phyloP scores from a whole-genome alignment of 176 grass and related monocot species.

The Pharus latifolius region DNA sequence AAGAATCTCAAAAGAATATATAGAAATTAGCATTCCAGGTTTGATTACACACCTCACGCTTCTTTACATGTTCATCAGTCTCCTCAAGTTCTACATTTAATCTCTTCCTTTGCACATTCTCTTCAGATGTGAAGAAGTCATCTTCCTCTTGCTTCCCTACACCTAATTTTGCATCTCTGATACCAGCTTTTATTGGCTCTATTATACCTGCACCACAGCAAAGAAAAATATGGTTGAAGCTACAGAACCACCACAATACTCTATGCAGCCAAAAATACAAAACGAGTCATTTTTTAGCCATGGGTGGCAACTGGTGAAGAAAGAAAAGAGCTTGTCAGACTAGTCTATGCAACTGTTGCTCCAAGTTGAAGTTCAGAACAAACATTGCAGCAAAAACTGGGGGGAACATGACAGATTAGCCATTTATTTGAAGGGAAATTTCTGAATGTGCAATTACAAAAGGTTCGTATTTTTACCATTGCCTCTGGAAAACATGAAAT shows the following conservation, averaged over 20 bases:
- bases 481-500: too few relatives aligned
- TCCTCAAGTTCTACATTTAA: conserved; percentile 85
- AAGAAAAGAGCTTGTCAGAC: background rate
- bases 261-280: background rate
- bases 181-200: conserved; percentile 83
- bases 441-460: too few relatives aligned
- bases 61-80: conserved; percentile 84
- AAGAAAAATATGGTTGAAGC: background rate
- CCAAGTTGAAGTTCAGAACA: background rate
- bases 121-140: conserved; percentile 91
- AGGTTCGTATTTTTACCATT: too few relatives aligned
- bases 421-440: background rate
- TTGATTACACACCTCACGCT: conserved; percentile 67
- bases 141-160: conserved; percentile 98
- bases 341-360: background rate
- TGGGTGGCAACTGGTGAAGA: background rate
- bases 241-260: background rate
- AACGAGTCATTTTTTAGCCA: background rate
- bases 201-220: conserved; percentile 49
- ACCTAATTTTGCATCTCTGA: conserved; percentile 86
- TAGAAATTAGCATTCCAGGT: background rate
- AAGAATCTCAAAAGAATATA: conserved; percentile 9
- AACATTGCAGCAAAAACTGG: background rate
- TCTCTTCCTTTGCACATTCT: conserved; percentile 78
- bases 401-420: background rate